Percentiles rank a stretch among this genome's conserved stretches.
Conservation (phyloP, 768 basidiomycete species). For the Piloderma croceum region DNA sequence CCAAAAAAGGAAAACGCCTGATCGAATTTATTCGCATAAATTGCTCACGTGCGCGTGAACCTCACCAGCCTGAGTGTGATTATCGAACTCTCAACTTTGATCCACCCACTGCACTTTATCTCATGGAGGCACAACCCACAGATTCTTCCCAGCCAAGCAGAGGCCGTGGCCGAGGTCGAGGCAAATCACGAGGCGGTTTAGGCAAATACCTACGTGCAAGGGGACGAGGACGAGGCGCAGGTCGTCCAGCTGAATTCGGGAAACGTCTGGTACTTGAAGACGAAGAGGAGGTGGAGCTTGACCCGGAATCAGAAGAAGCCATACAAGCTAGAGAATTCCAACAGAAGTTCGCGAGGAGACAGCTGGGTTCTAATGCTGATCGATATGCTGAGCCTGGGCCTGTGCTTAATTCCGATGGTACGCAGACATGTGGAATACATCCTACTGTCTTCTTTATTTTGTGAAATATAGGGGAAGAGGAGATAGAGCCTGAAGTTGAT, state of each 20-base stretch:
- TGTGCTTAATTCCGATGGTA: conserved; percentile 68
- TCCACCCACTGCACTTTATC: too few species aligned
- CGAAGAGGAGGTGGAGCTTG: conserved; percentile 37
- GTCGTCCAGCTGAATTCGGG: conserved; percentile 64
- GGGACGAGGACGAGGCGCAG: conserved; percentile 53
- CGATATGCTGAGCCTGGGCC: conserved; percentile 68
- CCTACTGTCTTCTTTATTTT: background rate
- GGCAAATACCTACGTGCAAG: conserved; percentile 73
- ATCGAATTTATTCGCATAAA: too few species aligned
- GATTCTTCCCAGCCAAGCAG: too few species aligned
- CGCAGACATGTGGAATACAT: too few species aligned
- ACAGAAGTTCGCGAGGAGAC: conserved; percentile 49
- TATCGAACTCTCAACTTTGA: too few species aligned
- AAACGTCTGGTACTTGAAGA: conserved; percentile 56
- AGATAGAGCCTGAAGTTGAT: conserved; percentile 69
- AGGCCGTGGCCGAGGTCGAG: conserved; percentile 44
- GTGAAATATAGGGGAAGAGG: conserved; percentile 49
- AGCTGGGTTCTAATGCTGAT: conserved; percentile 66
- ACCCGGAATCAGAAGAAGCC: conserved; percentile 39
- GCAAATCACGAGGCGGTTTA: conserved; percentile 59
- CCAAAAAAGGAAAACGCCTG: too few species aligned
- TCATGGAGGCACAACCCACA: too few species aligned
- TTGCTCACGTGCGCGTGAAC: too few species aligned
- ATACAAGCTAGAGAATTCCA: conserved; percentile 43
- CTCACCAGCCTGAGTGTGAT: too few species aligned